Percentiles rank a stretch among this genome's conserved stretches.
Conservation (phyloP, 2,329 filamentous ascomycete species). For the Colletotrichum sojae region DNA sequence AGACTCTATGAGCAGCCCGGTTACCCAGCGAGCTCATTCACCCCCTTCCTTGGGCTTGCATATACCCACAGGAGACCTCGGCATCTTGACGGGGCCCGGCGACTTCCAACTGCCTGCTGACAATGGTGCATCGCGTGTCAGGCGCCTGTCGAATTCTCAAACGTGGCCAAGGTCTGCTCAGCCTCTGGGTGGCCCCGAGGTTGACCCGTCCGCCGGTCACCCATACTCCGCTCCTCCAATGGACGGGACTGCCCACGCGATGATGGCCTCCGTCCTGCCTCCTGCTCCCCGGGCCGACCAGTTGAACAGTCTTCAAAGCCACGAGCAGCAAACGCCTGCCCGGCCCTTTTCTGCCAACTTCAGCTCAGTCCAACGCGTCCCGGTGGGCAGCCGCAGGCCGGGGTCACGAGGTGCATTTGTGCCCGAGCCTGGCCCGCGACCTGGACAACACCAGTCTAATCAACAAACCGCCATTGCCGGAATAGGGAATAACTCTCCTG, state of each 20-base stretch:
- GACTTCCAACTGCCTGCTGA: constrained; percentile 7
- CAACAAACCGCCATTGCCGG: constrained; percentile 26
- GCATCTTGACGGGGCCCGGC: constrained; percentile 26
- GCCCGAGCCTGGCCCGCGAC: constrained; percentile 34
- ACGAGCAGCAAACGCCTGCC: constrained; percentile 55
- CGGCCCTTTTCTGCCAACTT: constrained; percentile 61
- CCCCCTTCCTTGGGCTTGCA: constrained; percentile 47
- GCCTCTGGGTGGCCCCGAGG: constrained; percentile 30
- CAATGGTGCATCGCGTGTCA: constrained; percentile 41
- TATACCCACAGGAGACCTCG: constrained; percentile 46
- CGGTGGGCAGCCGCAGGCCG: constrained; percentile 52
- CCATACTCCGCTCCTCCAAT: constrained; percentile 59
- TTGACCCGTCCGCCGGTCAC: constrained; percentile 46
- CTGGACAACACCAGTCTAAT: constrained; percentile 5
- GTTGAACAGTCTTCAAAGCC: constrained; percentile 53
- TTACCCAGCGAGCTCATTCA: constrained; percentile 3
- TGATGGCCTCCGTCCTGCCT: constrained; percentile 54
- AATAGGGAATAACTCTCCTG: constrained; percentile 42
- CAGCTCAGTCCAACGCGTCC: constrained; percentile 56
- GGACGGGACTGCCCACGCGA: constrained; percentile 49
- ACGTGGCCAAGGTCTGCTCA: constrained; percentile 63
- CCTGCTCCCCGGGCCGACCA: constrained; percentile 58
- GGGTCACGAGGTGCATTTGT: constrained; percentile 36
- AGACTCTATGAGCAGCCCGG: constrained; percentile 1
- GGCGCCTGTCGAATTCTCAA: constrained; percentile 53